These are phyloP conservation scores for Microcos paniculata DNA, from an alignment of 345 rosid species.

Conservation along the genomic window DNA sequence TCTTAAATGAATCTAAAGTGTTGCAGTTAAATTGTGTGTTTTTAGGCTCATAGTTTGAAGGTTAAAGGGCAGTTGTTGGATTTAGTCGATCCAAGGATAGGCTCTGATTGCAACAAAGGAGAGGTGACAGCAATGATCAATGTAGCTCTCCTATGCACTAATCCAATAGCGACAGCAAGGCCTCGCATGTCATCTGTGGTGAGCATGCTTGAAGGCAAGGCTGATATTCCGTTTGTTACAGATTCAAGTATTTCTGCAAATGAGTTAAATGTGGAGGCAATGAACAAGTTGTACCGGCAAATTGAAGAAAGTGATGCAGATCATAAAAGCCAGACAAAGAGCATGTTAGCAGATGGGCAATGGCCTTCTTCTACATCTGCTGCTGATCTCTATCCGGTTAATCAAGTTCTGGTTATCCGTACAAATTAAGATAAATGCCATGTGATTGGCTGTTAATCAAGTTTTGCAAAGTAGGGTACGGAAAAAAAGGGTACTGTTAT, in stretches of 20 bases:
- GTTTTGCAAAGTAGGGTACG: too few relatives aligned
- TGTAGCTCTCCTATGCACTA: slow-evolving; percentile 43
- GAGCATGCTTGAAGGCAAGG: slow-evolving; percentile 53
- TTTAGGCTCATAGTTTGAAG: slow-evolving; percentile 37
- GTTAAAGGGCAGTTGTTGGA: slow-evolving; percentile 34
- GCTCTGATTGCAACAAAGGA: slow-evolving; percentile 36
- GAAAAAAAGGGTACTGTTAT: not conserved
- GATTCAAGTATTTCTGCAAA: not conserved
- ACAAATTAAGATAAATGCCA: not conserved
- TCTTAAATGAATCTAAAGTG: not conserved
- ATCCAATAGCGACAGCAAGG: slow-evolving; percentile 36
- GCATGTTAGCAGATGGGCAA: slow-evolving; percentile 25
- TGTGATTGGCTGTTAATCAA: too few relatives aligned
- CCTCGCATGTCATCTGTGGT: slow-evolving; percentile 62
- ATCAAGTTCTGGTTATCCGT: slow-evolving; percentile 26
- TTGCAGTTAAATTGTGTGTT: not conserved
- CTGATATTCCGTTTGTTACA: not conserved
- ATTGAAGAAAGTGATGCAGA: slow-evolving; percentile 11
- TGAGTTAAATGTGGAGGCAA: slow-evolving; percentile 28
- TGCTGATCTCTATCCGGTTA: slow-evolving; percentile 32
- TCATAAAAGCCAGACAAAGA: slow-evolving; percentile 14
- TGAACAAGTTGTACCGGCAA: slow-evolving; percentile 28
- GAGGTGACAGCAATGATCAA: slow-evolving; percentile 44
- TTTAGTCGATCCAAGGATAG: slow-evolving; percentile 45
- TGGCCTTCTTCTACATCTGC: slow-evolving; percentile 33